Base-by-base conservation (phyloP, 2,329 filamentous ascomycete species). In the Thelonectria olida region DNA sequence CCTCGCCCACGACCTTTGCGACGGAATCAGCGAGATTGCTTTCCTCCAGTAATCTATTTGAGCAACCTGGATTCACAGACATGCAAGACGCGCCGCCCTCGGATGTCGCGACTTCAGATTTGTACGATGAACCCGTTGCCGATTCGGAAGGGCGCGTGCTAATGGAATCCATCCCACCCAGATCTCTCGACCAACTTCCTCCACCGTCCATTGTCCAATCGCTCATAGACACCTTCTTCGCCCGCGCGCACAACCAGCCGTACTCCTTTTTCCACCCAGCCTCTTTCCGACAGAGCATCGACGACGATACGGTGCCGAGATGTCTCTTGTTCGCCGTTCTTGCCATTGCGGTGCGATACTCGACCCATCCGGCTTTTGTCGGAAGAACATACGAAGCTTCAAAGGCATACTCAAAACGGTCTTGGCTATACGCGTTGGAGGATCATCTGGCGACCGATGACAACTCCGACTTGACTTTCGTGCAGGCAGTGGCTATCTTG, bases 401-500 rank as follows among this genome's bases (percentile, higher is more conserved):
- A 1, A 44, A 57, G 13, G 58, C 58, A 1, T 64, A 64, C 19
- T 61, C 61, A n/a, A 20, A 45, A 1, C 53, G 57, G 34, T 64
- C 61, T 9, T 64, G 61, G 61, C 25, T 64, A 8, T 64, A 54
- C 20, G 61, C 58, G 10, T 45, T 64, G 4, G 54, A 64, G 39
- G 61, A 64, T 20, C 61, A 64, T n/a, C 19, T 64, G 12, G 61
- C 53, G 28, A 51, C 41, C 3, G 61, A 64, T 15, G 52, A 64
- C 9, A 61, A 54, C 6, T 51, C 57, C 10, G 51, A 64, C 25
- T 38, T 64, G 38, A 34, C 50, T 23, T 73, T 76, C 2, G 75
- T 79, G 3, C 78, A 80, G 53, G 74, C 78, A 0, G 72, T 77
- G 3, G 76, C 73, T 8, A 59, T 80, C 23, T 62, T 80, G 13